phyloP scores from a whole-genome alignment of 345 rosid genomes.

The Salix dunnii region DNA sequence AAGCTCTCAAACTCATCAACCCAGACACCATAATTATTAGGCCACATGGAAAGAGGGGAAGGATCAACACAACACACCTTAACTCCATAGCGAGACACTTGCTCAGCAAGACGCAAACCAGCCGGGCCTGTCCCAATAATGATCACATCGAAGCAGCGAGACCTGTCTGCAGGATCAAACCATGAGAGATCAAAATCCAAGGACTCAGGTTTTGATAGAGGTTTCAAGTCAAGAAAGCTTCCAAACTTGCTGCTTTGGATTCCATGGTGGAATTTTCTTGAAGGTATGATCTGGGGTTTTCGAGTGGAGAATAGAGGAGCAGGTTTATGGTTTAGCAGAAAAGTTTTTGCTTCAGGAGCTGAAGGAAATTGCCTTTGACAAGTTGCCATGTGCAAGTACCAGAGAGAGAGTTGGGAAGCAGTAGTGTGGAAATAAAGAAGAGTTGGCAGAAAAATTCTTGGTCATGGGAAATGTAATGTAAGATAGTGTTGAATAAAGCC shows the following conservation, averaged over 20 bases:
- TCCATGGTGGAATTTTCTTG: constrained; percentile 11
- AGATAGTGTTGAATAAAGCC: background rate
- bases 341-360: constrained; percentile 15
- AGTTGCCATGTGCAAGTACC: constrained; percentile 27
- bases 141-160: constrained; percentile 44
- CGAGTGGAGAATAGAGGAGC: constrained; percentile 13
- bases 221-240: constrained; percentile 47
- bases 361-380: constrained; percentile 18
- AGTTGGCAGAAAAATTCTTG: background rate
- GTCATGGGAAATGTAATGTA: background rate
- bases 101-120: constrained; percentile 66
- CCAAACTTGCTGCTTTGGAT: constrained; percentile 37
- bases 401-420: background rate
- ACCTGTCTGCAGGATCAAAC: constrained; percentile 32
- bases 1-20: constrained; percentile 64
- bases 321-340: constrained; percentile 5
- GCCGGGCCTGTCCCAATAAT: constrained; percentile 66
- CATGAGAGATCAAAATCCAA: constrained; percentile 42
- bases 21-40: constrained; percentile 70
- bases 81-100: constrained; percentile 44
- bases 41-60: constrained; percentile 59
- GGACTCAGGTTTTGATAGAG: constrained; percentile 32
- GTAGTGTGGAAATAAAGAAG: background rate
- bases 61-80: constrained; percentile 69
- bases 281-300: background rate